Evolutionary conservation across 202 grass and related monocot genomes (phyloP).

Genomic region (Miscanthus sacchariflorus): DNA sequence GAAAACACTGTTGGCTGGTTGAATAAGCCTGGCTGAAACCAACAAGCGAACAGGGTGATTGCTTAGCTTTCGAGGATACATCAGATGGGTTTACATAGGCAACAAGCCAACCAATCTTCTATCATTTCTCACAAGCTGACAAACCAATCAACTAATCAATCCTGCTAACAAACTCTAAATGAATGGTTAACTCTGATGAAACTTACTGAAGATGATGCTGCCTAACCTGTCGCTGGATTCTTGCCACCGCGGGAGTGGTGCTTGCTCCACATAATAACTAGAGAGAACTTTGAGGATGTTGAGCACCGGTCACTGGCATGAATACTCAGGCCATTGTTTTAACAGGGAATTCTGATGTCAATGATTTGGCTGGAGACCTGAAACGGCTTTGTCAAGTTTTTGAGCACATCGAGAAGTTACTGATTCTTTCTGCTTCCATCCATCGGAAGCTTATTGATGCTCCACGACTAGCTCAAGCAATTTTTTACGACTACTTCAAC

Average conservation of each 20-base stretch:
- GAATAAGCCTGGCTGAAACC: no score
- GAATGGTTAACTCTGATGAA: neutral
- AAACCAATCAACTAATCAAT: neutral
- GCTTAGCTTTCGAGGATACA: neutral
- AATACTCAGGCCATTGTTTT: conserved; percentile 45
- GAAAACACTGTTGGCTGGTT: no score
- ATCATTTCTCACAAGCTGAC: conserved; percentile 4
- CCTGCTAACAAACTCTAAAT: neutral
- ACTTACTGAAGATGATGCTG: neutral
- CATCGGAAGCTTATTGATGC: conserved; percentile 78
- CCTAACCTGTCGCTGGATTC: neutral
- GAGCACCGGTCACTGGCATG: neutral
- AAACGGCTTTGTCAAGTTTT: conserved; percentile 86
- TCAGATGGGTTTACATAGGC: neutral
- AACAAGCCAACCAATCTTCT: neutral
- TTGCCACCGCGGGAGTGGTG: neutral
- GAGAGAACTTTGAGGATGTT: neutral
- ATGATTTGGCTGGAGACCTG: conserved; percentile 82
- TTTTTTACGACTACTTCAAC: conserved; percentile 88
- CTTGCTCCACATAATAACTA: neutral
- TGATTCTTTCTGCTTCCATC: conserved; percentile 87
- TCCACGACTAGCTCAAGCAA: conserved; percentile 71
- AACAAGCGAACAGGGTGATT: neutral
- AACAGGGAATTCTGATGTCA: conserved; percentile 71
- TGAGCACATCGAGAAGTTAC: conserved; percentile 92